Percentiles rank a stretch among this genome's conserved stretches.
phyloP scores from a whole-genome alignment of 2,329 filamentous ascomycete genomes.

The Leptographium galeiforme region DNA sequence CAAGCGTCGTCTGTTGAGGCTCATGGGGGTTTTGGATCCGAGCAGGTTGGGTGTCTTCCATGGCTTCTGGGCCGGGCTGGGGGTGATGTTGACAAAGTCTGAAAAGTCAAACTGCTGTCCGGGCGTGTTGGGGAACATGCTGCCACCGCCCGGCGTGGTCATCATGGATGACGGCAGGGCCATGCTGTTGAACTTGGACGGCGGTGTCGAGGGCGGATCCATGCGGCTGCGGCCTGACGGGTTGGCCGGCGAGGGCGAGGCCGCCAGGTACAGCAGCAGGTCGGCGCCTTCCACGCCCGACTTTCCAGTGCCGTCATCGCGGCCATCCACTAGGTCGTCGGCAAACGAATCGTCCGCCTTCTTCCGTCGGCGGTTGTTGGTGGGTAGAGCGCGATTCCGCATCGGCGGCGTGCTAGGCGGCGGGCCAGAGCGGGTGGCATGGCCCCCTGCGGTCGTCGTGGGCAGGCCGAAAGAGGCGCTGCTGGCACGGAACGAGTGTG shows the following conservation, averaged over 20 bases:
- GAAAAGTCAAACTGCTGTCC: slow-evolving; percentile 81
- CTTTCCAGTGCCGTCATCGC: slow-evolving; percentile 11
- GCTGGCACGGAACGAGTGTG: slow-evolving; percentile 56
- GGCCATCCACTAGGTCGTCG: not conserved
- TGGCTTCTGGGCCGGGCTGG: slow-evolving; percentile 78
- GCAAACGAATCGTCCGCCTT: slow-evolving; percentile 18
- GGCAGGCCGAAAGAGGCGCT: slow-evolving; percentile 7
- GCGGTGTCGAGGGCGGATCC: slow-evolving; percentile 64
- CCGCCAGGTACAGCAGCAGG: slow-evolving; percentile 70
- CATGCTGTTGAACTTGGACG: slow-evolving; percentile 51
- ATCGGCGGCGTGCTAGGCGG: slow-evolving; percentile 74
- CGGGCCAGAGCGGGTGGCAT: slow-evolving; percentile 47
- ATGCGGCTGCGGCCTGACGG: slow-evolving; percentile 39
- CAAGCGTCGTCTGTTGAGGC: slow-evolving; percentile 58
- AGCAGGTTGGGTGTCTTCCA: slow-evolving; percentile 65
- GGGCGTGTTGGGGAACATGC: slow-evolving; percentile 62
- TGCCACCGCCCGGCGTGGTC: slow-evolving; percentile 66
- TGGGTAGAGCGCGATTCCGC: slow-evolving; percentile 34
- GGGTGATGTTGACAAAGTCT: slow-evolving; percentile 95
- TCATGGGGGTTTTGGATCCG: slow-evolving; percentile 40
- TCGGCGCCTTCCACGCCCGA: slow-evolving; percentile 69
- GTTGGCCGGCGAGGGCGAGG: slow-evolving; percentile 77
- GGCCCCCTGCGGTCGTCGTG: slow-evolving; percentile 17
- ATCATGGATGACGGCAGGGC: slow-evolving; percentile 74
- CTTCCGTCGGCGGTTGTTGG: slow-evolving; percentile 32